A percentile compares a stretch with the other conserved stretches of the same genome.
Conservation (phyloP, 805 yeast species). For the Lipomyces yamanashiensis region DNA sequence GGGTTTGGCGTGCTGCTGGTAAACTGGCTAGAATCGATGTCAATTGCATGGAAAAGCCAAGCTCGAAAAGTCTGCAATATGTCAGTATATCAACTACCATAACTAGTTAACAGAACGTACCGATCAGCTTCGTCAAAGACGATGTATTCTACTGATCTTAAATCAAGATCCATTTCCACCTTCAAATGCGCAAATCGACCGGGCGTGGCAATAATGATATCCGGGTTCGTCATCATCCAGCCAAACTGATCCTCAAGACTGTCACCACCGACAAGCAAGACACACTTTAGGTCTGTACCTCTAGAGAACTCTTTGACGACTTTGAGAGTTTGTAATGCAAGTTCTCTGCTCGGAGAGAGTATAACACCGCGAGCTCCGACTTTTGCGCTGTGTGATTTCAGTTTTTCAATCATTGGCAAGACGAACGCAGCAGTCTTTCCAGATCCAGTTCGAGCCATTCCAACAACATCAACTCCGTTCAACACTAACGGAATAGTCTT, state of each 20-base stretch:
- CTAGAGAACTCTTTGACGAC: conserved; percentile 85
- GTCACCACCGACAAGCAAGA: conserved; percentile 94
- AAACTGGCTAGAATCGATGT: conserved; percentile 84
- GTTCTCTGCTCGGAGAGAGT: conserved; percentile 92
- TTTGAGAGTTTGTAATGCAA: conserved; percentile 89
- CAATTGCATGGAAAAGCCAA: conserved; percentile 93
- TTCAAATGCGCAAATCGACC: conserved; percentile 95
- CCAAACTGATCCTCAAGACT: conserved; percentile 96
- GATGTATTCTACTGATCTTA: conserved; percentile 81
- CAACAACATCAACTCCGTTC: conserved; percentile 91
- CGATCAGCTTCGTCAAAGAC: conserved; percentile 98
- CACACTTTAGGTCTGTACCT: conserved; percentile 81
- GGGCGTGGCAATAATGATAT: conserved; percentile 93
- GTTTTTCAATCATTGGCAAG: conserved; percentile 83
- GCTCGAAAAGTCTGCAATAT: conserved; percentile 65
- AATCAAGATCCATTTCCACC: conserved; percentile 90
- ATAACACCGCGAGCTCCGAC: conserved; percentile 87
- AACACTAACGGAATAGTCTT: conserved; percentile 90
- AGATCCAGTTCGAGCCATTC: conserved; percentile 99
- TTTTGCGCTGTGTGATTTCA: conserved; percentile 79
- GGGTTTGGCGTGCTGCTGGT: conserved; percentile 82
- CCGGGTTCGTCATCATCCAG: conserved; percentile 92
- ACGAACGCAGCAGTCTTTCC: conserved; percentile 99
- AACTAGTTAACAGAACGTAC: conserved; percentile 20
- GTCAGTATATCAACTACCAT: background rate